phyloP scores from a whole-genome alignment of 371 early-diverging fungal species.

The Mortierella sp. region DNA sequence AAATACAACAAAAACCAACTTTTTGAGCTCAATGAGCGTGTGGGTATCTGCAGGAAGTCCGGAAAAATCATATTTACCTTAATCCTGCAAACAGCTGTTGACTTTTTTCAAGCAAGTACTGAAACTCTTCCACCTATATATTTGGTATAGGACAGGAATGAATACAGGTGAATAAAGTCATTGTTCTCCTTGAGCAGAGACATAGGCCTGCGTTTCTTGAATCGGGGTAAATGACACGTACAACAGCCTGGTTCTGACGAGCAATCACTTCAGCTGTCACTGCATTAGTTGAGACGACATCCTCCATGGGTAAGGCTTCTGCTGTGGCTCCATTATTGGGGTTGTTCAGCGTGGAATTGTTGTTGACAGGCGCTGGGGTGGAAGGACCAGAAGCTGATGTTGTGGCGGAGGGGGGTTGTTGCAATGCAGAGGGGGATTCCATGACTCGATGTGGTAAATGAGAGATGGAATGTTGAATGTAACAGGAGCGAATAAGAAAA shows the following conservation, averaged over 20 bases:
- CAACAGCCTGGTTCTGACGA: constrained; percentile 52
- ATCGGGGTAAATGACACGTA: constrained; percentile 11
- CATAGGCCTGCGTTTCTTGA: not conserved
- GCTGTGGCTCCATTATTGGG: not conserved
- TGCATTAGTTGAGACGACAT: constrained; percentile 52
- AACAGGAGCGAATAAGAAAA: not conserved
- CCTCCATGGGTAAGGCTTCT: constrained; percentile 43
- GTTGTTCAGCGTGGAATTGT: constrained; percentile 1
- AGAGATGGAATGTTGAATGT: not conserved
- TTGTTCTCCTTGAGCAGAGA: not conserved
- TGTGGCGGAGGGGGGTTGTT: constrained; percentile 4
- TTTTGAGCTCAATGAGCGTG: not conserved
- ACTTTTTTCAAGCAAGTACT: constrained; percentile 95
- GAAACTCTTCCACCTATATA: constrained; percentile 84
- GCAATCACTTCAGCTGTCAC: constrained; percentile 53
- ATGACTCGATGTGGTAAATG: constrained; percentile 4
- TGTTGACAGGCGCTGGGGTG: not conserved
- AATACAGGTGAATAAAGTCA: not conserved
- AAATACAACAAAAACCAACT: not conserved
- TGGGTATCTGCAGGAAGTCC: not conserved
- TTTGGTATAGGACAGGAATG: not conserved
- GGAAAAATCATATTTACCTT: constrained; percentile 62
- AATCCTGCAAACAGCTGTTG: constrained; percentile 97
- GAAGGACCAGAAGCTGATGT: not conserved
- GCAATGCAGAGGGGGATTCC: constrained; percentile 13